Percentiles rank a stretch among this genome's conserved stretches.
phyloP scores from a whole-genome alignment of 768 basidiomycete species.

The Lentinula guzmanii region DNA sequence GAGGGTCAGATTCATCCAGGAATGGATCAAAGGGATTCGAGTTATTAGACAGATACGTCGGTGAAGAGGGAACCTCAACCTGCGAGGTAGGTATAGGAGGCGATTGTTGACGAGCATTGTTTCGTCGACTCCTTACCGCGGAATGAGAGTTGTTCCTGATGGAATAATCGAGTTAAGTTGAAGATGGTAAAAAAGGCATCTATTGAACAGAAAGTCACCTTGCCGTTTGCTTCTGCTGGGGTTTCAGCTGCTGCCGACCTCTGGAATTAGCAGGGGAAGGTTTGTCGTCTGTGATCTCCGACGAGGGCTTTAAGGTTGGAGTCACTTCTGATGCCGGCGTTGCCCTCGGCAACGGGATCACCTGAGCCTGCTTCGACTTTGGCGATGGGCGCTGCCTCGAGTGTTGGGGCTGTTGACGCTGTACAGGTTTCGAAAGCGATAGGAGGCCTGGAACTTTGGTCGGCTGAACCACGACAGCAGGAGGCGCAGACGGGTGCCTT shows the following conservation, averaged over 20 bases:
- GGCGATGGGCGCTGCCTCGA: slow-evolving; percentile 28
- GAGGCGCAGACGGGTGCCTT: slow-evolving; percentile 66
- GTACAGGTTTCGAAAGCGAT: slow-evolving; percentile 55
- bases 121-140: slow-evolving; percentile 38
- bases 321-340: slow-evolving; percentile 18
- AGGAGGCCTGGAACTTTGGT: slow-evolving; percentile 72
- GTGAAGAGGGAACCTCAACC: slow-evolving; percentile 50
- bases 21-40: slow-evolving; percentile 47
- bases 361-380: slow-evolving; percentile 23
- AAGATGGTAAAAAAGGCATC: slow-evolving; percentile 5
- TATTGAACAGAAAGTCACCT: slow-evolving; percentile 25
- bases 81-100: slow-evolving; percentile 57
- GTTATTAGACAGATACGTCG: slow-evolving; percentile 33
- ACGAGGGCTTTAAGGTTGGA: slow-evolving; percentile 24
- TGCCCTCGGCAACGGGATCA: slow-evolving; percentile 24
- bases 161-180: background rate
- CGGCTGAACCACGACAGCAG: slow-evolving; percentile 62
- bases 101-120: slow-evolving; percentile 56
- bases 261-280: slow-evolving; percentile 24
- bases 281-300: slow-evolving; percentile 23
- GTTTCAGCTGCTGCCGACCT: slow-evolving; percentile 27
- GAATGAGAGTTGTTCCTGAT: slow-evolving; percentile 35
- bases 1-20: slow-evolving; percentile 22
- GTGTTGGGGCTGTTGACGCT: slow-evolving; percentile 29
- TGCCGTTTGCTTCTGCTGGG: slow-evolving; percentile 35